phyloP scores from a whole-genome alignment of 2,329 filamentous ascomycete genomes.

The Pseudopithomyces maydicus region DNA sequence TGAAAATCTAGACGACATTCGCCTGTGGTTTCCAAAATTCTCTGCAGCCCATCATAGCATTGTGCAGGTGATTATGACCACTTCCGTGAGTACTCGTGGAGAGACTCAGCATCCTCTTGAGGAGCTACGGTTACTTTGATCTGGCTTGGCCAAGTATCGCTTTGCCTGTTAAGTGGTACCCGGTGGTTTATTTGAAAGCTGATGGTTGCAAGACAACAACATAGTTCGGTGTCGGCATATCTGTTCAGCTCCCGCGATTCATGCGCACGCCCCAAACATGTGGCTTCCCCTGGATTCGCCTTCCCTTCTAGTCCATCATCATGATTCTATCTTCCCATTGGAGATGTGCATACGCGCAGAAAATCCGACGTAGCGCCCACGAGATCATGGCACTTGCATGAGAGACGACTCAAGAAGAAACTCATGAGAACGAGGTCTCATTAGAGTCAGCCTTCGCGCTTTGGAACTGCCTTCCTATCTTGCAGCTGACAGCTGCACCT shows the following conservation, averaged over 20 bases:
- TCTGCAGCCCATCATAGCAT: no score
- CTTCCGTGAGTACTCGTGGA: background rate
- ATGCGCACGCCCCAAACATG: background rate
- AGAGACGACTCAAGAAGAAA: background rate
- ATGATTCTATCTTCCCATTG: background rate
- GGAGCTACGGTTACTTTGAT: background rate
- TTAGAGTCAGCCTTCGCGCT: background rate
- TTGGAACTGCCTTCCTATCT: slow-evolving; percentile 7
- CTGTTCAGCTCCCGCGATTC: background rate
- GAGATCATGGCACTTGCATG: background rate
- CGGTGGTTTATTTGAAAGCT: slow-evolving; percentile 1
- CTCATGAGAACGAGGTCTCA: background rate
- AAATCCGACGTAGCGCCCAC: background rate
- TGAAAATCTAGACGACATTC: background rate
- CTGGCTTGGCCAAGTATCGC: background rate
- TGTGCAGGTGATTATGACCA: no score
- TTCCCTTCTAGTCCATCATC: slow-evolving; percentile 1
- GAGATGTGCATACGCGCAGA: background rate
- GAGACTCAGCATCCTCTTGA: slow-evolving; percentile 7
- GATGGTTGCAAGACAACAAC: background rate
- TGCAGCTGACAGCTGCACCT: slow-evolving; percentile 2
- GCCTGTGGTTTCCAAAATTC: no score
- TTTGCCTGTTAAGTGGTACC: background rate
- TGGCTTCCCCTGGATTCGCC: background rate
- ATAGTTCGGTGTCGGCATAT: background rate